Conservation (phyloP, 2,329 filamentous ascomycete species). For the Curvularia sp. region DNA sequence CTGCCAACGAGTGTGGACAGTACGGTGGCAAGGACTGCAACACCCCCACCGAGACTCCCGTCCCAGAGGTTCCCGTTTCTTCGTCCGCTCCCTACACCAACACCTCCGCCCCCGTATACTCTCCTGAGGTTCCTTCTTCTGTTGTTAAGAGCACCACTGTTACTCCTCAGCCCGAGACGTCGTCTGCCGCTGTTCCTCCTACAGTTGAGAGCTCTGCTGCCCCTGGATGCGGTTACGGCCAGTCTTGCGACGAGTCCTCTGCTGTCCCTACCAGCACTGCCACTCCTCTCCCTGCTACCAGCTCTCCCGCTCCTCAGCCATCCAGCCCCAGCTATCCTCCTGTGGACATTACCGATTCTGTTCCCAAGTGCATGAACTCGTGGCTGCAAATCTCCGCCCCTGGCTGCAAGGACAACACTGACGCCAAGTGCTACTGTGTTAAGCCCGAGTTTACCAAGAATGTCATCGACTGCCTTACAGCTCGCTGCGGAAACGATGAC, state of each 20-base stretch:
- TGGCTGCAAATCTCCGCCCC: slow-evolving; percentile 73
- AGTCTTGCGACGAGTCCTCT: slow-evolving; percentile 25
- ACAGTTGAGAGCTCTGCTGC: slow-evolving; percentile 14
- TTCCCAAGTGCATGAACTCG: slow-evolving; percentile 90
- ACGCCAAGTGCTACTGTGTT: slow-evolving; percentile 86
- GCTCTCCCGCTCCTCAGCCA: slow-evolving; percentile 24
- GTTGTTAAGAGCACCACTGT: slow-evolving; percentile 14
- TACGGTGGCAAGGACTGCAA: slow-evolving; percentile 4
- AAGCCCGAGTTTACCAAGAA: slow-evolving; percentile 75
- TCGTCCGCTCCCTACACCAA: slow-evolving; percentile 24
- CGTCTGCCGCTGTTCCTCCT: slow-evolving; percentile 14
- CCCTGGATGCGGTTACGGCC: slow-evolving; percentile 24
- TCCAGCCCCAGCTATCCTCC: slow-evolving; percentile 35
- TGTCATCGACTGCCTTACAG: slow-evolving; percentile 81
- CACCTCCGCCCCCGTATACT: slow-evolving; percentile 26
- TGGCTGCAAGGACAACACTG: slow-evolving; percentile 81
- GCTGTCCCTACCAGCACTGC: slow-evolving; percentile 5
- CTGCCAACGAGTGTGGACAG: slow-evolving; percentile 13
- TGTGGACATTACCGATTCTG: slow-evolving; percentile 66
- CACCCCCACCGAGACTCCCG: slow-evolving; percentile 8
- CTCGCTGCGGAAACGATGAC: slow-evolving; percentile 70
- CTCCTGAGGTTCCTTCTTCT: slow-evolving; percentile 16
- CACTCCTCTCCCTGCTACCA: slow-evolving; percentile 20
- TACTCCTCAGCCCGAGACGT: slow-evolving; percentile 15
- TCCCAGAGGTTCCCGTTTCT: slow-evolving; percentile 8